Evolutionary conservation across 164 flowering plant genomes (phyloP).

Genomic region (Umbilicus rupestris): DNA sequence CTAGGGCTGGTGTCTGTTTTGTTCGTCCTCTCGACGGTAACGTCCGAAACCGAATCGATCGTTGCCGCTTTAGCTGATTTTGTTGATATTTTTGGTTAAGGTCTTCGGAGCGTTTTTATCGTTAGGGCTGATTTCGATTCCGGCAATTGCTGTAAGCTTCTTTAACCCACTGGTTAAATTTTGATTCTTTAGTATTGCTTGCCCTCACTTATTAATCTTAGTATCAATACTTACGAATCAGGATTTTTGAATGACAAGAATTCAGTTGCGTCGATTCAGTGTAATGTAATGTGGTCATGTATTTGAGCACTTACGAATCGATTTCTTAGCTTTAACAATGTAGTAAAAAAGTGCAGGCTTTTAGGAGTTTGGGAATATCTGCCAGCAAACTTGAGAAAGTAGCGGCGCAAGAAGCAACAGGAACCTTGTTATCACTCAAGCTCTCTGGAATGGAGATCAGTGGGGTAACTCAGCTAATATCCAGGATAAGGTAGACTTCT

Average conservation of each 20-base stretch:
- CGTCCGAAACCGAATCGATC: neutral
- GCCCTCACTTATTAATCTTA: too few species aligned
- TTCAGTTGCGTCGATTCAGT: neutral
- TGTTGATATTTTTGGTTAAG: neutral
- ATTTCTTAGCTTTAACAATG: neutral
- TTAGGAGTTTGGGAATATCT: conserved; percentile 14
- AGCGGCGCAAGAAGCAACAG: conserved; percentile 14
- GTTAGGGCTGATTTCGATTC: conserved; percentile 13
- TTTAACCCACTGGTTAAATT: neutral
- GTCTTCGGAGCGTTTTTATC: conserved; percentile 15
- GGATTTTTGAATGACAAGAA: neutral
- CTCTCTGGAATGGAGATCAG: conserved; percentile 16
- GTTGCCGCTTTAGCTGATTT: neutral
- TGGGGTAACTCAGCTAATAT: conserved; percentile 13
- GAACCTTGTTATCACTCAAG: conserved; percentile 17
- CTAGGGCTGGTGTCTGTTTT: neutral
- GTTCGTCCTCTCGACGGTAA: conserved; percentile 7
- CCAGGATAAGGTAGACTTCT: conserved; percentile 12
- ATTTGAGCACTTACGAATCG: neutral
- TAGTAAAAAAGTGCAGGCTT: conserved; percentile 10
- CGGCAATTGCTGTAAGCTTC: conserved; percentile 13
- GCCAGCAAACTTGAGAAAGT: conserved; percentile 8
- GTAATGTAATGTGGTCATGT: neutral
- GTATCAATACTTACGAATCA: too few species aligned
- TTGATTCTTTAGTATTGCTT: too few species aligned